phyloP scores from a whole-genome alignment of 2,329 filamentous ascomycete genomes.

The Fusarium chuoi region DNA sequence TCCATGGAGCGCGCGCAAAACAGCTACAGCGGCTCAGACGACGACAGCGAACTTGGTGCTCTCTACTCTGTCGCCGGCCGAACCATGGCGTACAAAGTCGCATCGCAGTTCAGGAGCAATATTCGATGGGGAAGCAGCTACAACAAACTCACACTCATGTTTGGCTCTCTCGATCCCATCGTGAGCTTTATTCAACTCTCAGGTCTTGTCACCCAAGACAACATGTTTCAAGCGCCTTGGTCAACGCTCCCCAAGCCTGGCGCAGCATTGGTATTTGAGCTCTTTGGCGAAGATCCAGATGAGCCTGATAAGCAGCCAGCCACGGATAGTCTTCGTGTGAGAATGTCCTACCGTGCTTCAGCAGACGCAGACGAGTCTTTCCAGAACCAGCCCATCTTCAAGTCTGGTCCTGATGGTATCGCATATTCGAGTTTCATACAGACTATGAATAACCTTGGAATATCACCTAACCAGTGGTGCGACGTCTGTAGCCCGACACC shows the following conservation, averaged over 20 bases:
- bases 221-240: conserved; percentile 57
- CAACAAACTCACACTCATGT: conserved; percentile 63
- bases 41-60: conserved; percentile 48
- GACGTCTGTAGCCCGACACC: conserved; percentile 49
- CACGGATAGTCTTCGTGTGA: conserved; percentile 58
- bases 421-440: conserved; percentile 52
- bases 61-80: conserved; percentile 63
- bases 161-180: conserved; percentile 66
- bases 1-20: conserved; percentile 69
- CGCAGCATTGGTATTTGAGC: conserved; percentile 79
- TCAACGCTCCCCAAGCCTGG: conserved; percentile 71
- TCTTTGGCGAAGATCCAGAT: conserved; percentile 50
- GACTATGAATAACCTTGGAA: conserved; percentile 50
- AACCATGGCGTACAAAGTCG: conserved; percentile 59
- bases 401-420: conserved; percentile 50
- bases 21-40: conserved; percentile 60
- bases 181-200: conserved; percentile 65
- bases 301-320: conserved; percentile 41
- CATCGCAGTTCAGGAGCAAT: conserved; percentile 55
- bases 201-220: conserved; percentile 58
- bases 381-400: conserved; percentile 55
- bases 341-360: conserved; percentile 67
- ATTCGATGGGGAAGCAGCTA: conserved; percentile 52
- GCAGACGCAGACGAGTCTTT: conserved; percentile 51
- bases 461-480: conserved; percentile 56